These are phyloP conservation scores for Dioscorea zingiberensis DNA, from an alignment of 106 monocot species.

Conservation along the genomic window DNA sequence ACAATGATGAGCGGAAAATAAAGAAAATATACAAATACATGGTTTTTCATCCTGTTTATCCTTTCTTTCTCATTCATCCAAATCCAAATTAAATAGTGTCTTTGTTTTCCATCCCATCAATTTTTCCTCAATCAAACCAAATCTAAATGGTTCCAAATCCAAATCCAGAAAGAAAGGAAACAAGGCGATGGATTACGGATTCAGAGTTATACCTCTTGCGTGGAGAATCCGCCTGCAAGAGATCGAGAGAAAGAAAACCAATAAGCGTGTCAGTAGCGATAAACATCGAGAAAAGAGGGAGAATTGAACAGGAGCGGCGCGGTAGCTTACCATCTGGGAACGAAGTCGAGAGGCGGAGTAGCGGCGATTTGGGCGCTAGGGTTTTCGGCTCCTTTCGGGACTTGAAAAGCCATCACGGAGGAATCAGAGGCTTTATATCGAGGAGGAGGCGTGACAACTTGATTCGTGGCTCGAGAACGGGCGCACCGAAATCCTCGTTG, in stretches of 20 bases:
- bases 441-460: too few relatives aligned
- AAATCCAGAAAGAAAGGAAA: neutral
- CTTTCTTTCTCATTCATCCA: neutral
- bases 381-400: conserved; percentile 3
- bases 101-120: neutral
- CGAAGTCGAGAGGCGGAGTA: neutral
- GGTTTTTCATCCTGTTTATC: too few relatives aligned
- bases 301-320: neutral
- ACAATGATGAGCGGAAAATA: too few relatives aligned
- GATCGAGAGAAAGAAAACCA: neutral
- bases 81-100: neutral
- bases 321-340: neutral
- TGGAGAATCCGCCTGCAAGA: conserved; percentile 8
- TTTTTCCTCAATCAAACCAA: neutral
- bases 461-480: too few relatives aligned
- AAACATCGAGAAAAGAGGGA: neutral
- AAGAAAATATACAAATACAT: too few relatives aligned
- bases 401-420: too few relatives aligned
- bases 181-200: neutral
- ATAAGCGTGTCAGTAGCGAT: too few relatives aligned
- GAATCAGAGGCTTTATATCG: too few relatives aligned
- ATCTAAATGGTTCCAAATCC: neutral
- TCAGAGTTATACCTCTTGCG: conserved; percentile 11
- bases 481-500: too few relatives aligned
- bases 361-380: conserved; percentile 2